A percentile compares a stretch with the other conserved stretches of the same genome.
phyloP scores from a whole-genome alignment of 108 stramenopile genomes.

The Pseudonitzschia pungens region DNA sequence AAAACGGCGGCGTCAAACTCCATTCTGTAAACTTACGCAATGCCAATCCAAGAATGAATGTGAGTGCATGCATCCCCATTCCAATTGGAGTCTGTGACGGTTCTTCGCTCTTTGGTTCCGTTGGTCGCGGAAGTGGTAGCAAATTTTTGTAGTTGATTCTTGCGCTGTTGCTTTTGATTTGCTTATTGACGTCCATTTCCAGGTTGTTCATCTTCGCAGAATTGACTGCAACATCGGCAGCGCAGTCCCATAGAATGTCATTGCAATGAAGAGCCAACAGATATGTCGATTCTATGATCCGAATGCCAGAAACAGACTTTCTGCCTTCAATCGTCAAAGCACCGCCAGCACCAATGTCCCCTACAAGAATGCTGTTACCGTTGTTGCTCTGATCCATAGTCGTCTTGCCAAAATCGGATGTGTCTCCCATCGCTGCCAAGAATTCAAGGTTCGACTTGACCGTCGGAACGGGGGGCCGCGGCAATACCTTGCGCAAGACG shows the following conservation, averaged over 20 bases:
- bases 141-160: conserved; percentile 1
- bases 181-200: conserved; percentile 73
- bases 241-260: conserved; percentile 67
- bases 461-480: conserved; percentile 7
- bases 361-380: conserved; percentile 6
- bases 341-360: neutral
- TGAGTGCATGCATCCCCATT: conserved; percentile 48
- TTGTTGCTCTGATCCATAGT: neutral
- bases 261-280: conserved; percentile 49
- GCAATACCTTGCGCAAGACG: conserved; percentile 32
- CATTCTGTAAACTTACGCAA: conserved; percentile 36
- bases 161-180: neutral
- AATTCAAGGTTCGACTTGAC: neutral
- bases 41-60: conserved; percentile 60
- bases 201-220: conserved; percentile 55
- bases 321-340: neutral
- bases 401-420: neutral
- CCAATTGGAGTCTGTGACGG: conserved; percentile 50
- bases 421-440: neutral
- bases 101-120: conserved; percentile 11
- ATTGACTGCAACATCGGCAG: conserved; percentile 50
- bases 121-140: conserved; percentile 1
- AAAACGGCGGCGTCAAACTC: neutral
- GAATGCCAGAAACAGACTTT: neutral
- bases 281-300: conserved; percentile 29